phyloP scores from a whole-genome alignment of 495 filamentous ascomycete genomes.

The Xylaria grammica region DNA sequence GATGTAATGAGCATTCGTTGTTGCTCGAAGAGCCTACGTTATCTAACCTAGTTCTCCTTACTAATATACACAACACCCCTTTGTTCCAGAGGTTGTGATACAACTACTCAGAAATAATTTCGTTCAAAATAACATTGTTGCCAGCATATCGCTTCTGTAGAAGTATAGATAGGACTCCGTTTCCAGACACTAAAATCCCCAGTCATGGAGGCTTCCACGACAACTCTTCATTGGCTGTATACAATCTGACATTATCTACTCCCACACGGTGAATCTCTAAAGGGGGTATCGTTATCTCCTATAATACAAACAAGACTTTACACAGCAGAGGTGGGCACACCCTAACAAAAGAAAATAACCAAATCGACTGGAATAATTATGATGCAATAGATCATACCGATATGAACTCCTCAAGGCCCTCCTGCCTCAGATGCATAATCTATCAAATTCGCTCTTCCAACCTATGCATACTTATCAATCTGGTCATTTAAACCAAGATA shows the following conservation, averaged over 20 bases:
- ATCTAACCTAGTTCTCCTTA: too few species aligned
- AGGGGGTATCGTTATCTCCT: slow-evolving; percentile 17
- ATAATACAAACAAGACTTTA: slow-evolving; percentile 12
- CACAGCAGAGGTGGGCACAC: neutral
- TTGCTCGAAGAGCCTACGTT: too few species aligned
- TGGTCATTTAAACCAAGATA: neutral
- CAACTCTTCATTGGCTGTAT: neutral
- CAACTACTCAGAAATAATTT: too few species aligned
- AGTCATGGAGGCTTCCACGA: neutral
- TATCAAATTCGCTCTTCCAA: slow-evolving; percentile 6
- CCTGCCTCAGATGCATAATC: slow-evolving; percentile 11
- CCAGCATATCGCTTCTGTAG: too few species aligned
- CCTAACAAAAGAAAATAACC: slow-evolving; percentile 2
- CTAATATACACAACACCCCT: too few species aligned
- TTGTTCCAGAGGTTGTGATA: too few species aligned
- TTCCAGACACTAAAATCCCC: too few species aligned
- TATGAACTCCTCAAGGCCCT: slow-evolving; percentile 10
- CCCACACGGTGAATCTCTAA: neutral
- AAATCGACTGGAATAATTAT: neutral
- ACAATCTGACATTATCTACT: slow-evolving; percentile 2
- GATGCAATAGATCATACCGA: neutral
- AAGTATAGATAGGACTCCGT: too few species aligned
- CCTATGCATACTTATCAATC: slow-evolving; percentile 9
- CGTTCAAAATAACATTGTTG: too few species aligned
- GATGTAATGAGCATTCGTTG: too few species aligned